These are phyloP conservation scores for Spiromastix sp. DNA, from an alignment of 2,329 filamentous ascomycete genomes.

Conservation along the genomic window DNA sequence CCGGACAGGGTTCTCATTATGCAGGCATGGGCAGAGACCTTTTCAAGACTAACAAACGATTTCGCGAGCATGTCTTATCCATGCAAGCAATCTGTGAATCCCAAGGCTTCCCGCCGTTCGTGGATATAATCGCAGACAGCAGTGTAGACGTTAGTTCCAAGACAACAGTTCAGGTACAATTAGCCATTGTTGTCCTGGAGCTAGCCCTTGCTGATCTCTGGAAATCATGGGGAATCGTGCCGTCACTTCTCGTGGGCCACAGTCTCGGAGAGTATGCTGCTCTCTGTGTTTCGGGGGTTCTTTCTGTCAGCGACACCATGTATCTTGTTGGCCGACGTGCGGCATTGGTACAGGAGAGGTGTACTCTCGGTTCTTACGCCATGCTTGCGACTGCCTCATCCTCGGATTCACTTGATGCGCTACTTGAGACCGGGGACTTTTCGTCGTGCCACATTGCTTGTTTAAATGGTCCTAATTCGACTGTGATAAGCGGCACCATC, in stretches of 20 bases:
- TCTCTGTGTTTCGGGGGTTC: constrained; percentile 23
- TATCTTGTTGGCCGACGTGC: constrained; percentile 61
- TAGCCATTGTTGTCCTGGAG: constrained; percentile 30
- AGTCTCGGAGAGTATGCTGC: constrained; percentile 31
- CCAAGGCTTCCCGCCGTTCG: constrained; percentile 14
- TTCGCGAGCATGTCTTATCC: constrained; percentile 21
- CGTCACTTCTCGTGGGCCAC: constrained; percentile 19
- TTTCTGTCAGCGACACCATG: constrained; percentile 33
- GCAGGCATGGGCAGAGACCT: constrained; percentile 20
- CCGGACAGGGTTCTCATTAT: constrained; percentile 26
- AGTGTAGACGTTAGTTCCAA: constrained; percentile 1
- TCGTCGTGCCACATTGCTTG: constrained; percentile 44
- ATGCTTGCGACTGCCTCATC: constrained; percentile 50
- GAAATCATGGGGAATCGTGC: constrained; percentile 20
- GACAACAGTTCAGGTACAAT: constrained; percentile 24
- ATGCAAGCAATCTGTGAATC: constrained; percentile 19
- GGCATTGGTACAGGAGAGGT: constrained; percentile 54
- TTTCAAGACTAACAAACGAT: constrained; percentile 17
- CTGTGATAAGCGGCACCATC: constrained; percentile 55
- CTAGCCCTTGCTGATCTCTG: constrained; percentile 31
- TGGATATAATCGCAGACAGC: not conserved
- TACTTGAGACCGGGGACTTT: too few species aligned
- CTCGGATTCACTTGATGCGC: constrained; percentile 19
- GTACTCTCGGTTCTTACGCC: constrained; percentile 55
- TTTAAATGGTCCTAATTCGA: constrained; percentile 65